Conservation (phyloP, 2,329 filamentous ascomycete genomes). For the Nannizziopsis arthrosporioides region DNA sequence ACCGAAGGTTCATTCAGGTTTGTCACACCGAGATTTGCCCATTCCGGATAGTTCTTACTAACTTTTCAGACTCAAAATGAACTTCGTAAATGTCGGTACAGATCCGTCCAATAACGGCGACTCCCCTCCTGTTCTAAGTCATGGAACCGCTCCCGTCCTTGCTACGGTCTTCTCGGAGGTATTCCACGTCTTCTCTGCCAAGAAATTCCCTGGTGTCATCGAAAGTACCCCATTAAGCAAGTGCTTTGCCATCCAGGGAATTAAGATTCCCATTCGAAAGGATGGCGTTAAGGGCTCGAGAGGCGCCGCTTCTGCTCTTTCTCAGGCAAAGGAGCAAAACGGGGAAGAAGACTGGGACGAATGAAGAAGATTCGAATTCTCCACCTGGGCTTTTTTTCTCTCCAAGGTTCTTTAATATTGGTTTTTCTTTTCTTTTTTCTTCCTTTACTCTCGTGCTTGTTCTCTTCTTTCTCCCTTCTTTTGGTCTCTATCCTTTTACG, state of each 20-base stretch:
- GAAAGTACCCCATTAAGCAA: constrained; percentile 87
- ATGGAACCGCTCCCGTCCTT: constrained; percentile 65
- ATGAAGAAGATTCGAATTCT: background rate
- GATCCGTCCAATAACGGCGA: constrained; percentile 20
- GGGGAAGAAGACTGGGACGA: constrained; percentile 17
- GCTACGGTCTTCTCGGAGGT: constrained; percentile 75
- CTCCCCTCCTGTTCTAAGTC: constrained; percentile 47
- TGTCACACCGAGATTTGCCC: constrained; percentile 18
- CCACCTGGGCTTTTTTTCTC: too few relatives aligned
- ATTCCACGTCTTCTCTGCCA: constrained; percentile 91
- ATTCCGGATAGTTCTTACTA: background rate
- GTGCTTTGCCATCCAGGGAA: constrained; percentile 82
- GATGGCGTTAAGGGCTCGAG: constrained; percentile 49
- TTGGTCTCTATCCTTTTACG: too few relatives aligned
- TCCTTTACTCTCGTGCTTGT: too few relatives aligned
- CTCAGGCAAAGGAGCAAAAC: constrained; percentile 34
- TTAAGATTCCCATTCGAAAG: constrained; percentile 93
- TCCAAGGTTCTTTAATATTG: too few relatives aligned
- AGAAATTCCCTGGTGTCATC: constrained; percentile 96
- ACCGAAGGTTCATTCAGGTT: constrained; percentile 88
- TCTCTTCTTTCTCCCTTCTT: too few relatives aligned
- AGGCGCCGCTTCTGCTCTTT: constrained; percentile 27
- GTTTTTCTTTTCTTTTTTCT: too few relatives aligned
- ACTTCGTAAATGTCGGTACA: constrained; percentile 73
- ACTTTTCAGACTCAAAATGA: constrained; percentile 48